Percentiles rank a stretch among this genome's conserved stretches.
phyloP scores from a whole-genome alignment of 2,329 filamentous ascomycete genomes.

The Hypoxylon sp. region DNA sequence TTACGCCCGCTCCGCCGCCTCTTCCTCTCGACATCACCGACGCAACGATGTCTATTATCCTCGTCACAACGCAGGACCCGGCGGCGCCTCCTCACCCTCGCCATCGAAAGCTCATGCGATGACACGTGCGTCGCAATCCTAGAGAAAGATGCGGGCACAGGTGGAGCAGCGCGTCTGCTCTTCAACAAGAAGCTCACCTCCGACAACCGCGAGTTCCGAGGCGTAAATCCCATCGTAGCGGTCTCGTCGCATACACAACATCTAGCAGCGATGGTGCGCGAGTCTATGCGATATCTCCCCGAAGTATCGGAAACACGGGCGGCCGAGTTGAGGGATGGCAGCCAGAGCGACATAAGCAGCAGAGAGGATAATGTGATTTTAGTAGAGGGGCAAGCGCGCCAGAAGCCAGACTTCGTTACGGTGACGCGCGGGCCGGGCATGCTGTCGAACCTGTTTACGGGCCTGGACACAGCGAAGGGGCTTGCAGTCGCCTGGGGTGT shows the following conservation, averaged over 20 bases:
- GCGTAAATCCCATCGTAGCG: conserved; percentile 84
- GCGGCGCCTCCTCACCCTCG: conserved; percentile 68
- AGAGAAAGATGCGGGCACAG: conserved; percentile 63
- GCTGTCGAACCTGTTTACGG: conserved; percentile 81
- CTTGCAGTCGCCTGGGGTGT: conserved; percentile 86
- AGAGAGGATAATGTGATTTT: conserved; percentile 42
- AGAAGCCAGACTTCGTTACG: conserved; percentile 84
- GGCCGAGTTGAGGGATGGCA: conserved; percentile 32
- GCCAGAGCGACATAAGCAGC: conserved; percentile 32
- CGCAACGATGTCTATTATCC: conserved; percentile 25
- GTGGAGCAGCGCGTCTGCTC: conserved; percentile 70
- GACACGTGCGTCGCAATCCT: conserved; percentile 92
- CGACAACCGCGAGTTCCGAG: conserved; percentile 80
- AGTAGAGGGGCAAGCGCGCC: conserved; percentile 54
- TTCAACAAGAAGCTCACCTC: conserved; percentile 87
- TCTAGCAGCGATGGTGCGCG: conserved; percentile 77
- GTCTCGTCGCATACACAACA: conserved; percentile 81
- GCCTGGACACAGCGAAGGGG: conserved; percentile 88
- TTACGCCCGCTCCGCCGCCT: neutral
- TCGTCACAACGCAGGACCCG: conserved; percentile 13
- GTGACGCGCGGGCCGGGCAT: conserved; percentile 94
- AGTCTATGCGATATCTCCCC: conserved; percentile 71
- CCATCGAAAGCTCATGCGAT: conserved; percentile 90
- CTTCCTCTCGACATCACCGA: neutral
- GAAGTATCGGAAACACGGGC: conserved; percentile 27